Percentiles rank a stretch among this genome's conserved stretches.
phyloP scores from a whole-genome alignment of 208 protist species.

The Crithidia expoeki region DNA sequence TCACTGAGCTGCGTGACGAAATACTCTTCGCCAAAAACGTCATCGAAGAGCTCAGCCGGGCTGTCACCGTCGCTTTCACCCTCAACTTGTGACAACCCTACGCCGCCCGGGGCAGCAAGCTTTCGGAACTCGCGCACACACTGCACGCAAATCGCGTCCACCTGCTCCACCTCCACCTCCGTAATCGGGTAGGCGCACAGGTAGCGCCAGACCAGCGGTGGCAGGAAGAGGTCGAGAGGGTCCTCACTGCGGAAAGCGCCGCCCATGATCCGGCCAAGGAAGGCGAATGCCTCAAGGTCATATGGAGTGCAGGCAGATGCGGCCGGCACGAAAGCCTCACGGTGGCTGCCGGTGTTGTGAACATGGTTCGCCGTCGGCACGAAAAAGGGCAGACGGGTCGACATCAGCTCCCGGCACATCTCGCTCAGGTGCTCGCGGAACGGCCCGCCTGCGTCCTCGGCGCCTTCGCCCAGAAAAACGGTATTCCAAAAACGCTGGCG shows the following conservation, averaged over 20 bases:
- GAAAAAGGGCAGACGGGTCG: slow-evolving; percentile 79
- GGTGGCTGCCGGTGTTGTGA: slow-evolving; percentile 83
- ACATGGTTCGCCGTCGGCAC: slow-evolving; percentile 90
- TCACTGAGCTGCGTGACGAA: slow-evolving; percentile 89
- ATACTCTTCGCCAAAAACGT: slow-evolving; percentile 83
- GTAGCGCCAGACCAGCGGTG: slow-evolving; percentile 92
- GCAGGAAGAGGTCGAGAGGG: slow-evolving; percentile 90
- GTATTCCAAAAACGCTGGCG: slow-evolving; percentile 90
- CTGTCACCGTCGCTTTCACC: neutral
- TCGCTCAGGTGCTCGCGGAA: slow-evolving; percentile 93
- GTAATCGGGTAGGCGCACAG: slow-evolving; percentile 70
- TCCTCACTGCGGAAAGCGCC: slow-evolving; percentile 91
- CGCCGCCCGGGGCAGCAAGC: slow-evolving; percentile 30
- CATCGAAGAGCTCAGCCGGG: slow-evolving; percentile 69
- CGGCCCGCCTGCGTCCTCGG: slow-evolving; percentile 93
- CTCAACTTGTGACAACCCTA: neutral
- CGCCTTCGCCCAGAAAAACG: slow-evolving; percentile 92
- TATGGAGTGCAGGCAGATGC: slow-evolving; percentile 56
- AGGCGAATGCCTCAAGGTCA: slow-evolving; percentile 81
- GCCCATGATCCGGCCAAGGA: slow-evolving; percentile 95
- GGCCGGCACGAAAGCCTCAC: slow-evolving; percentile 90
- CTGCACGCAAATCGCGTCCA: slow-evolving; percentile 88
- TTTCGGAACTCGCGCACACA: slow-evolving; percentile 81
- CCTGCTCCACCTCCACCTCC: slow-evolving; percentile 71
- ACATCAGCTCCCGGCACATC: slow-evolving; percentile 94